These are phyloP conservation scores for Ophioceras dolichostomum DNA, from an alignment of 2,329 filamentous ascomycete species.

Conservation along the genomic window DNA sequence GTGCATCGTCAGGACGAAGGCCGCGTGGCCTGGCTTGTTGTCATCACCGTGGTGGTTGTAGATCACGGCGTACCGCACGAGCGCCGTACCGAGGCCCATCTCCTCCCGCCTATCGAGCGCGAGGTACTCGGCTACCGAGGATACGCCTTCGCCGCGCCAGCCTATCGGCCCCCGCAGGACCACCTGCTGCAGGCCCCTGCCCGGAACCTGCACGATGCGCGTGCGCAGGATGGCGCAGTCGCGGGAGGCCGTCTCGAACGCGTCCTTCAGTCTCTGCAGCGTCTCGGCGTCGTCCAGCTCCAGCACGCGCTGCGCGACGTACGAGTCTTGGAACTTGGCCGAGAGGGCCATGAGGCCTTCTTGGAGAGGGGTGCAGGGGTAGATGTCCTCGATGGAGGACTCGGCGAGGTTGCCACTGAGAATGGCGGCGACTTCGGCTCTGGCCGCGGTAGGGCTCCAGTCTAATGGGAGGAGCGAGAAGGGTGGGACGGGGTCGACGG, in stretches of 20 bases:
- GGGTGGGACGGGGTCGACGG: slow-evolving; percentile 1
- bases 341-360: slow-evolving; percentile 42
- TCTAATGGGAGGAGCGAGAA: slow-evolving; percentile 11
- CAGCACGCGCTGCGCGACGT: slow-evolving; percentile 37
- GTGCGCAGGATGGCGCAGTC: slow-evolving; percentile 32
- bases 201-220: slow-evolving; percentile 32
- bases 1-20: slow-evolving; percentile 42
- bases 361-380: slow-evolving; percentile 41
- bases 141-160: slow-evolving; percentile 17
- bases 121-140: slow-evolving; percentile 26
- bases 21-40: slow-evolving; percentile 16
- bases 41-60: slow-evolving; percentile 17
- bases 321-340: slow-evolving; percentile 35
- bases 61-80: slow-evolving; percentile 33
- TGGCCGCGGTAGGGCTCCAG: slow-evolving; percentile 5
- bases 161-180: slow-evolving; percentile 27
- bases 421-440: slow-evolving; percentile 11
- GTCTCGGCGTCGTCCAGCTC: slow-evolving; percentile 22
- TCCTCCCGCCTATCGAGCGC: slow-evolving; percentile 23
- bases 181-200: slow-evolving; percentile 32
- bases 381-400: slow-evolving; percentile 32
- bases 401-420: slow-evolving; percentile 12
- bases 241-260: slow-evolving; percentile 25
- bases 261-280: slow-evolving; percentile 24
- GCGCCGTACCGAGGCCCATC: slow-evolving; percentile 31